Evolutionary conservation across 352 stramenopile genomes (phyloP).

Genomic region (Globisporangium alternatum): DNA sequence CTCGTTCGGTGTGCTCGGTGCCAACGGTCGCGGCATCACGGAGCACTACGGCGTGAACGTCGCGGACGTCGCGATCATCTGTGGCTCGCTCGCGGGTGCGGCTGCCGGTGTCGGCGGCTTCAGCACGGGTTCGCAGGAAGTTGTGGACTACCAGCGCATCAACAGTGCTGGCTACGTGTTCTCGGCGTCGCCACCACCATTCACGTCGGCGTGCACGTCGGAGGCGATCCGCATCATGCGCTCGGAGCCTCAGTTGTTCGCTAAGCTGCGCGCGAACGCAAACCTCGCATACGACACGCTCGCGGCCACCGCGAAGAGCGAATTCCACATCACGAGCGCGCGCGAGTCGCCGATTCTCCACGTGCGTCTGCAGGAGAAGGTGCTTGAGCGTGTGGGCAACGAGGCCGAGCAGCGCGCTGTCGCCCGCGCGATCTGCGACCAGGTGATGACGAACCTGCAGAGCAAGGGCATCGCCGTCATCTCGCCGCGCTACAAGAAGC

Average conservation of each 20-base stretch:
- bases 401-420: slow-evolving; percentile 49
- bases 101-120: slow-evolving; percentile 95
- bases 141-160: slow-evolving; percentile 98
- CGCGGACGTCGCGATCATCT: slow-evolving; percentile 93
- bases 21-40: slow-evolving; percentile 77
- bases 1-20: slow-evolving; percentile 95
- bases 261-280: slow-evolving; percentile 61
- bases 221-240: slow-evolving; percentile 86
- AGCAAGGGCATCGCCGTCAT: slow-evolving; percentile 67
- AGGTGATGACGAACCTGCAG: slow-evolving; percentile 60
- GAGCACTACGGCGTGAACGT: slow-evolving; percentile 80
- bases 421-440: slow-evolving; percentile 59
- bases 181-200: slow-evolving; percentile 96
- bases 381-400: slow-evolving; percentile 33
- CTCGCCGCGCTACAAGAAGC: slow-evolving; percentile 69
- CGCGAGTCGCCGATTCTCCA: slow-evolving; percentile 71
- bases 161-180: slow-evolving; percentile 98
- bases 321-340: slow-evolving; percentile 59
- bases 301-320: slow-evolving; percentile 27
- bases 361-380: slow-evolving; percentile 47
- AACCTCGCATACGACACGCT: slow-evolving; percentile 58
- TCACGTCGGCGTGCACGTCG: slow-evolving; percentile 89
- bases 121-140: slow-evolving; percentile 94
- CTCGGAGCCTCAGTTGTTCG: slow-evolving; percentile 72
- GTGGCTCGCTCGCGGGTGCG: slow-evolving; percentile 91